A percentile compares a stretch with the other conserved stretches of the same genome.
phyloP scores from a whole-genome alignment of 1,284 basidiomycete genomes.

The Cryptococcus maquisensis region DNA sequence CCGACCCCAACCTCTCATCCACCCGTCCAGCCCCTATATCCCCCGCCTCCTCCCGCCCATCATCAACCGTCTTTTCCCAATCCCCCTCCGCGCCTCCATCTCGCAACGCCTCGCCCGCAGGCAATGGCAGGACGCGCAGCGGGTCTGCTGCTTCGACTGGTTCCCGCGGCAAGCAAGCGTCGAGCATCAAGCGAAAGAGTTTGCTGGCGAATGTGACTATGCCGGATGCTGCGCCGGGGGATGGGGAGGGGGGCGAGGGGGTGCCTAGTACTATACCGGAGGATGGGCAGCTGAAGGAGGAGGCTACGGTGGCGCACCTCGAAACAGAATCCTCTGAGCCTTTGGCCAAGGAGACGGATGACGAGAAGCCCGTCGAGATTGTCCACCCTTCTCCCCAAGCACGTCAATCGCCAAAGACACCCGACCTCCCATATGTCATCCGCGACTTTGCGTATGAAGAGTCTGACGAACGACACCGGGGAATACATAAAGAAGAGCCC shows the following conservation, averaged over 20 bases:
- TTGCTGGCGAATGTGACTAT: neutral
- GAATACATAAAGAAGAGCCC: slow-evolving; percentile 5
- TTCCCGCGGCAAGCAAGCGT: neutral
- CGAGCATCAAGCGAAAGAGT: neutral
- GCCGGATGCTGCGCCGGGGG: neutral
- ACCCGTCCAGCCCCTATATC: slow-evolving; percentile 40
- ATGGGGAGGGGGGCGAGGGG: neutral
- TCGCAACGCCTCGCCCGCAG: slow-evolving; percentile 2
- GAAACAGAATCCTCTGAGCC: no score
- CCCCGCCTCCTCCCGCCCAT: slow-evolving; percentile 33
- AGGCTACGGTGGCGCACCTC: neutral
- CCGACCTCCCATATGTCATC: slow-evolving; percentile 18
- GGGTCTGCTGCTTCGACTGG: neutral
- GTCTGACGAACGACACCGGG: slow-evolving; percentile 34
- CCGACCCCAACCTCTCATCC: slow-evolving; percentile 10
- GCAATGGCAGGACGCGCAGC: neutral
- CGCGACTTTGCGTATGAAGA: slow-evolving; percentile 38
- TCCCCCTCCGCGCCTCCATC: slow-evolving; percentile 1
- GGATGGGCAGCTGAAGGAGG: neutral
- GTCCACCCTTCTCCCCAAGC: no score
- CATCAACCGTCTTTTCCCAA: slow-evolving; percentile 22
- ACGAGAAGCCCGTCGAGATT: neutral
- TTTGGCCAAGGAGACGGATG: neutral
- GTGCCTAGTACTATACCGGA: neutral
- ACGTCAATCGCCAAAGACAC: neutral